Percentiles rank a stretch among this genome's conserved stretches.
Evolutionary conservation across 148 eudicot genomes (phyloP).

Genomic region (Rheum nobile): DNA sequence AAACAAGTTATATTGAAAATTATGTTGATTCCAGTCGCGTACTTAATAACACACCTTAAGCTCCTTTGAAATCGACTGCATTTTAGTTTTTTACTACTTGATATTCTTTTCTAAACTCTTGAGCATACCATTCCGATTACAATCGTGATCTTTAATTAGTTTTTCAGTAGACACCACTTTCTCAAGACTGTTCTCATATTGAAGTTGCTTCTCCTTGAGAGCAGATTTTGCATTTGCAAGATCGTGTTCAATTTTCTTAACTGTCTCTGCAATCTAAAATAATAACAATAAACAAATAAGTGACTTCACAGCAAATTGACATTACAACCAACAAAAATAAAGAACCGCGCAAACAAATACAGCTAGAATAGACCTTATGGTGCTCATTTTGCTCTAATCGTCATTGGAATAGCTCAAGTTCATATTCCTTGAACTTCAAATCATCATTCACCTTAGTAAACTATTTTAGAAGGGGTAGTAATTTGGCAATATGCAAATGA

Average conservation of each 20-base stretch:
- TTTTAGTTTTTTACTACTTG: slow-evolving; percentile 53
- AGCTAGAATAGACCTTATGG: slow-evolving; percentile 55
- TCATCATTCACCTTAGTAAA: slow-evolving; percentile 60
- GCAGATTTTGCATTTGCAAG: slow-evolving; percentile 65
- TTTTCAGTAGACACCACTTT: slow-evolving; percentile 70
- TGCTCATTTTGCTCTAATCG: slow-evolving; percentile 95
- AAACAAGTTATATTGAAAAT: not conserved
- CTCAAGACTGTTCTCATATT: slow-evolving; percentile 38
- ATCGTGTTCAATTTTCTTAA: slow-evolving; percentile 81
- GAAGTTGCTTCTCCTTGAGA: slow-evolving; percentile 51
- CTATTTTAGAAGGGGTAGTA: slow-evolving; percentile 73
- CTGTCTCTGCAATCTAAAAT: slow-evolving; percentile 68
- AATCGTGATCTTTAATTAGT: slow-evolving; percentile 61
- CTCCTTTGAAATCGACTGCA: slow-evolving; percentile 73
- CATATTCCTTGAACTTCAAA: slow-evolving; percentile 77
- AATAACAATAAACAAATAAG: slow-evolving; percentile 5
- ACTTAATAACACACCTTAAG: slow-evolving; percentile 53
- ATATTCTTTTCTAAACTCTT: slow-evolving; percentile 79
- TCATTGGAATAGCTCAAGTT: slow-evolving; percentile 64
- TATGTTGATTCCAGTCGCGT: not conserved
- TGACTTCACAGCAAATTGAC: not conserved
- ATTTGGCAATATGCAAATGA: slow-evolving; percentile 48
- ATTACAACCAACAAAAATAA: not conserved
- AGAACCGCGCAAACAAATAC: not conserved
- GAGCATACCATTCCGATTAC: slow-evolving; percentile 58